Conservation (phyloP, 345 rosid species). For the Excoecaria cochinchinensis region DNA sequence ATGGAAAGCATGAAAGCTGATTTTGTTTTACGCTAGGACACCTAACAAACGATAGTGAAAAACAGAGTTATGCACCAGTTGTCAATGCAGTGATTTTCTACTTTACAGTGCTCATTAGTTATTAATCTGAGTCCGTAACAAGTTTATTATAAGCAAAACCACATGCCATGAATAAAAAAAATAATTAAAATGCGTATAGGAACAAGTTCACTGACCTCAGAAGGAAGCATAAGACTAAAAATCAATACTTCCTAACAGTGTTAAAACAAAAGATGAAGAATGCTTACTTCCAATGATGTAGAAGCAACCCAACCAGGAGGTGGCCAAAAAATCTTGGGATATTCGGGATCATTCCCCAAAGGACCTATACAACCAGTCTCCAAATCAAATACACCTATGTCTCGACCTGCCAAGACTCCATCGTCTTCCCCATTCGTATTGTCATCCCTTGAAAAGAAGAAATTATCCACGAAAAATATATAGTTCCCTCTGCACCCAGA, state of each 20-base stretch:
- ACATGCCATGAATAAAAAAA: not conserved
- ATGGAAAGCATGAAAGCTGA: no score
- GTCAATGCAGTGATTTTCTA: no score
- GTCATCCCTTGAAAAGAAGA: slow-evolving; percentile 40
- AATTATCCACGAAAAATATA: slow-evolving; percentile 60
- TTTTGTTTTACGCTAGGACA: not conserved
- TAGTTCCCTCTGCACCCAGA: slow-evolving; percentile 51
- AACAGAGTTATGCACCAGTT: no score
- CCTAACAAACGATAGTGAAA: not conserved
- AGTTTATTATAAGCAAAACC: not conserved
- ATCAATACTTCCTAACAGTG: not conserved
- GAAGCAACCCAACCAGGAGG: slow-evolving; percentile 71
- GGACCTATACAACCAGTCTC: slow-evolving; percentile 50
- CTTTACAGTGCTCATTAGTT: not conserved
- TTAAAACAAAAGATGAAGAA: not conserved
- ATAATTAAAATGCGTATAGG: not conserved
- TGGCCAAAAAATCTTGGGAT: slow-evolving; percentile 78
- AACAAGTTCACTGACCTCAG: not conserved
- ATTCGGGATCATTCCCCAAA: slow-evolving; percentile 42
- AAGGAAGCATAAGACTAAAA: not conserved
- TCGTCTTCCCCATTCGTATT: slow-evolving; percentile 19
- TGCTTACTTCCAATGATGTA: slow-evolving; percentile 48
- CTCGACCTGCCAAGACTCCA: slow-evolving; percentile 32
- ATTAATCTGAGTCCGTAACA: not conserved
- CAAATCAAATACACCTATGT: slow-evolving; percentile 66